phyloP scores from a whole-genome alignment of 208 protist species.

The Leishmania turanica region DNA sequence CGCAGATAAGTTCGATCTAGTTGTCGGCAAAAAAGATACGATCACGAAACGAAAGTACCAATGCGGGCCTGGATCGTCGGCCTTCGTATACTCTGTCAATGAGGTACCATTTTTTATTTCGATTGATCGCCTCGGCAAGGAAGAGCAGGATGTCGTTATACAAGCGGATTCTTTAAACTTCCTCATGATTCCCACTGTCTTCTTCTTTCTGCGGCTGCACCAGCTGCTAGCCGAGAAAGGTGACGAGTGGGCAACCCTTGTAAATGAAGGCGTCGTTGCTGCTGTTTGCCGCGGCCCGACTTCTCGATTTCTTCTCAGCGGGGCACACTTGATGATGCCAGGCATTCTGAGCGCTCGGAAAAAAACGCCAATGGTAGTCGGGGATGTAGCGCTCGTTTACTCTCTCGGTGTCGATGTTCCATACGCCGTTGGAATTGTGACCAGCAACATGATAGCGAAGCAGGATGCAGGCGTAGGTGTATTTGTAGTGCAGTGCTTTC shows the following conservation, averaged over 20 bases:
- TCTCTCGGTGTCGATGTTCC: slow-evolving; percentile 40
- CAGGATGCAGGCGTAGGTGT: slow-evolving; percentile 51
- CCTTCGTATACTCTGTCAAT: slow-evolving; percentile 54
- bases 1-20: slow-evolving; percentile 37
- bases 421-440: slow-evolving; percentile 72
- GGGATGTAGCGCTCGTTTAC: slow-evolving; percentile 45
- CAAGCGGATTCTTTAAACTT: slow-evolving; percentile 1
- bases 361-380: not conserved
- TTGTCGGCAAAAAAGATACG: slow-evolving; percentile 58
- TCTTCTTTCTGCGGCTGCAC: slow-evolving; percentile 57
- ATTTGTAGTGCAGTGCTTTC: slow-evolving; percentile 61
- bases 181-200: slow-evolving; percentile 57
- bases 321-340: slow-evolving; percentile 86
- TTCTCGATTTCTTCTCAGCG: slow-evolving; percentile 65
- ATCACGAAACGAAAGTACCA: slow-evolving; percentile 44
- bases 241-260: slow-evolving; percentile 24
- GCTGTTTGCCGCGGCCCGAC: slow-evolving; percentile 59
- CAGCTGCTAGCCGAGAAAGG: slow-evolving; percentile 26
- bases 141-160: slow-evolving; percentile 30
- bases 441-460: slow-evolving; percentile 31
- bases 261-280: slow-evolving; percentile 20
- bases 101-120: slow-evolving; percentile 60
- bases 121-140: slow-evolving; percentile 37
- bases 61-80: slow-evolving; percentile 43
- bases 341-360: slow-evolving; percentile 40